Conservation (phyloP, 129 eudicot species). For the Rutidosis leptorrhynchoides region DNA sequence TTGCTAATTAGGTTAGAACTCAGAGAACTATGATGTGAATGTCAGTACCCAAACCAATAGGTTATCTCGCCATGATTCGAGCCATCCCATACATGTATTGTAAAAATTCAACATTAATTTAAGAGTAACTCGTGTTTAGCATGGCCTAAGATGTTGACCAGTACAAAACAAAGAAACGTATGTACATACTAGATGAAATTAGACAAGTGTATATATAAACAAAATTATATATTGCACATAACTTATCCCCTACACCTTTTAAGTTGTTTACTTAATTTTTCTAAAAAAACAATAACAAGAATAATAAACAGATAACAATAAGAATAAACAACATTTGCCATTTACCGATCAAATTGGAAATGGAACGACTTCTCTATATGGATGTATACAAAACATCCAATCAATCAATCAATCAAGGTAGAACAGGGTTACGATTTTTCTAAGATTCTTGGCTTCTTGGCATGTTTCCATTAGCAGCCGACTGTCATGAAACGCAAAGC, state of each 20-base stretch:
- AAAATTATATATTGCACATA: conserved; percentile 27
- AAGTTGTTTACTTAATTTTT: conserved; percentile 12
- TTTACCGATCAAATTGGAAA: conserved; percentile 23
- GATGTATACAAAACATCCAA: conserved; percentile 27
- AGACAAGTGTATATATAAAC: conserved; percentile 11
- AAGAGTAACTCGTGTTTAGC: too few species aligned
- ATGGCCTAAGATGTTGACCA: too few species aligned
- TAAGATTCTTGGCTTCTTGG: conserved; percentile 93
- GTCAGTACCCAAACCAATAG: too few species aligned
- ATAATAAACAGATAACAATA: conserved; percentile 5
- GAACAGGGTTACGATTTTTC: conserved; percentile 94
- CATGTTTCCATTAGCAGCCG: conserved; percentile 96
- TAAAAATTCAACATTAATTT: too few species aligned
- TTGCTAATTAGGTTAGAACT: too few species aligned
- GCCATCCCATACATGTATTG: too few species aligned
- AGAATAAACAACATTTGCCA: conserved; percentile 27
- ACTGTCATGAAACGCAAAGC: conserved; percentile 96
- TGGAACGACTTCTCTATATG: conserved; percentile 36
- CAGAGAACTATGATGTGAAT: too few species aligned
- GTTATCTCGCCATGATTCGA: too few species aligned
- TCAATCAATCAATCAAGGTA: conserved; percentile 58
- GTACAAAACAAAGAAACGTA: too few species aligned
- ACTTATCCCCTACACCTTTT: conserved; percentile 26
- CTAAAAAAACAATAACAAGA: conserved; percentile 30
- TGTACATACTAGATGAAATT: conserved; percentile 2